These are phyloP conservation scores for Durio zibethinus DNA, from an alignment of 345 rosid species.

Conservation along the genomic window DNA sequence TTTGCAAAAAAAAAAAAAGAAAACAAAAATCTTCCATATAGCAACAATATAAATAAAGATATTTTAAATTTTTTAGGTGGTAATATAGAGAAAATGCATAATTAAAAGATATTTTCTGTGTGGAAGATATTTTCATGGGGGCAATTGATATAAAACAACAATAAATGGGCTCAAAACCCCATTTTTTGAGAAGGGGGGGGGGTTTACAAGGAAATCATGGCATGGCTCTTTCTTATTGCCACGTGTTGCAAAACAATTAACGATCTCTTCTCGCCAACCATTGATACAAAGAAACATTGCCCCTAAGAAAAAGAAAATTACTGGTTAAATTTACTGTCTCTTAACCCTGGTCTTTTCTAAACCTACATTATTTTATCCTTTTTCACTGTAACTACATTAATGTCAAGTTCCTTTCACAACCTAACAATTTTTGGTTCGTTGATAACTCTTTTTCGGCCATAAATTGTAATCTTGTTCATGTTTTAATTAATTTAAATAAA, in stretches of 20 bases:
- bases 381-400: background rate
- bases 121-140: no score
- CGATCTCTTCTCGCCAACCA: background rate
- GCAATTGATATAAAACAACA: no score
- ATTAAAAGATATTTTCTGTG: background rate
- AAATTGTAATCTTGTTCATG: background rate
- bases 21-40: background rate
- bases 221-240: background rate
- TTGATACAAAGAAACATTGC: background rate
- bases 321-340: background rate
- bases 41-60: background rate
- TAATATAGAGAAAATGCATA: background rate
- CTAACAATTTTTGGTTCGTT: background rate
- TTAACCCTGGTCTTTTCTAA: background rate
- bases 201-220: background rate
- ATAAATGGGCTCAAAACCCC: no score
- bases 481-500: no score
- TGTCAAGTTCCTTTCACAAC: background rate
- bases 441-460: background rate
- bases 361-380: no score
- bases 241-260: background rate
- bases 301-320: background rate
- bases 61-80: background rate
- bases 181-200: no score
- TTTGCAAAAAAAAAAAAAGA: no score